These are phyloP conservation scores for Populus hybrid DNA, from an alignment of 441 rosid genomes.

Conservation along the genomic window DNA sequence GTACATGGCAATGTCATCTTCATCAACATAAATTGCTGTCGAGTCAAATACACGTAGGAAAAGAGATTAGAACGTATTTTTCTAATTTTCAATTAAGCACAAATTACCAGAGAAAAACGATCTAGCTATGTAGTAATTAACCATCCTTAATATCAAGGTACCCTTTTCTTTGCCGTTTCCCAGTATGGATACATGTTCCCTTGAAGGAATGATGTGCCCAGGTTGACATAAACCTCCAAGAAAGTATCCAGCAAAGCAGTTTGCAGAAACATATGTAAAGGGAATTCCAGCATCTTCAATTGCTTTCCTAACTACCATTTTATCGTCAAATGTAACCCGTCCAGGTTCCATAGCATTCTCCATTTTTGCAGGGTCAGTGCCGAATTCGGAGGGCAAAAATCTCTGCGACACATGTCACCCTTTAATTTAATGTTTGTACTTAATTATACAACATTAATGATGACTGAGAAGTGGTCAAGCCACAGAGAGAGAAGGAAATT, in stretches of 20 bases:
- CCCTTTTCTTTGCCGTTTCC: constrained; percentile 51
- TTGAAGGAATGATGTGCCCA: constrained; percentile 46
- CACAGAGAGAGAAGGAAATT: background rate
- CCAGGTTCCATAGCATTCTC: constrained; percentile 50
- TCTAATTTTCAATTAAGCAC: background rate
- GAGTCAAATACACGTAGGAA: background rate
- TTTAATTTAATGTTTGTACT: background rate
- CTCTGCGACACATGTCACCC: constrained; percentile 28
- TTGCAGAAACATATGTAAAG: constrained; percentile 46
- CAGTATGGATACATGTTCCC: constrained; percentile 33
- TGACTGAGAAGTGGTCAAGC: background rate
- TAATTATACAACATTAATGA: background rate
- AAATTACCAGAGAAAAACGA: background rate
- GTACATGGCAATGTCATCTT: constrained; percentile 50
- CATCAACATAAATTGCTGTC: constrained; percentile 49
- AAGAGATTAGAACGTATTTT: background rate
- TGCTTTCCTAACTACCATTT: constrained; percentile 51
- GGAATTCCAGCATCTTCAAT: constrained; percentile 46
- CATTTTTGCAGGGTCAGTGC: constrained; percentile 52
- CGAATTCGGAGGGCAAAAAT: constrained; percentile 58
- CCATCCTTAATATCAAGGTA: background rate
- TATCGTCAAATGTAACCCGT: constrained; percentile 49
- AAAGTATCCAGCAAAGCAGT: constrained; percentile 58
- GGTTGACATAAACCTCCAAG: constrained; percentile 53
- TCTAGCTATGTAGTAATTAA: background rate